Evolutionary conservation across 164 flowering plant genomes (phyloP), one percentile per base, ranked within the genome.

Genomic region (Taxillus chinensis): DNA sequence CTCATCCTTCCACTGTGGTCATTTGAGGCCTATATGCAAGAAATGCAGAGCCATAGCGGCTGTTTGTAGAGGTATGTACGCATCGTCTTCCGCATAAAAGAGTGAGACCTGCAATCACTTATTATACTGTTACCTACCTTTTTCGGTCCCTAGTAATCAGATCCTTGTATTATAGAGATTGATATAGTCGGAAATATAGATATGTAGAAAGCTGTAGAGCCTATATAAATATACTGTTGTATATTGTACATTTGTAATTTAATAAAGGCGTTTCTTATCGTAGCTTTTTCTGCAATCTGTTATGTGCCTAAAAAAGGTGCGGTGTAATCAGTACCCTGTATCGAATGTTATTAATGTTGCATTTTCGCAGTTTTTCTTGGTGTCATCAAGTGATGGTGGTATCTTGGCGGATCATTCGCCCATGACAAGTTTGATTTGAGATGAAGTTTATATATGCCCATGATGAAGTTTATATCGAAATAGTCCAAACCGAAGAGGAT

Each of bases 251-350:
- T 67, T 52, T 12, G 17, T 10, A 6, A 5, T 7, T 14, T 57
- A 54, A 69, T 69, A 63, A 65, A 49, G 64, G 10, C 51, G 55
- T 39, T 64, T 37, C 45, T 8, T 55, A 42, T 42, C 42, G 7
- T 27, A 27, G 27, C 27, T 27, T 27, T 27, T 27, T 27, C 27
- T 27, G 27, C 27, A 27, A 27, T 27, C 27, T 27, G 27, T 2
- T 27, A 27, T 27, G 27, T 27, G 27, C 27, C 27, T 27, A 27
- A 27, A 27, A 27, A 27, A 45, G 41, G n/a, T 14, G 1, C 41
- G 45, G 7, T 57, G 60, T 57, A 57, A 39, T 10, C 6, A 14
- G 40, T 12, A 39, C 16, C n/a, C 3, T 41, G 17, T 39, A 14
- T 57, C 16, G 15, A 40, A 57, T 57, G 37, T 40, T 1, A 41